Evolutionary conservation across 1,139 yeast genomes (phyloP), one percentile per base, ranked within the genome.

Genomic region (Diutina mesorugosa): DNA sequence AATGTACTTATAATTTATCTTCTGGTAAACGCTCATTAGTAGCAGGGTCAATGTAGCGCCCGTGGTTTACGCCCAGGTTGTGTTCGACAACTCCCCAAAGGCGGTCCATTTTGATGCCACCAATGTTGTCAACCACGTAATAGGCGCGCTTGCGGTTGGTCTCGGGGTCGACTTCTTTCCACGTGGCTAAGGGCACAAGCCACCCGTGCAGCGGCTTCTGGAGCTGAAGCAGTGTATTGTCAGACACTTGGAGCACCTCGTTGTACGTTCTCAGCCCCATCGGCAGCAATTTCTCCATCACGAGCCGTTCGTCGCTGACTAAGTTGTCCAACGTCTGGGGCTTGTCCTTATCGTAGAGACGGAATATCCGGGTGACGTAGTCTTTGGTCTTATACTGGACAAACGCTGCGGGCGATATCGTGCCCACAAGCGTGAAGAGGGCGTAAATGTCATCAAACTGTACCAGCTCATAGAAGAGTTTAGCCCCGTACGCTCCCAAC

Each of bases 31-130:
- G 47, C 30, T 26, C 48, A 6, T 45, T n/a, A 7, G 38, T 47
- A n/a, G 12, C 51, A 16, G 14, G 26, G 18, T 50, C 53, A 16
- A 50, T 50, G 32, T 50, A 55, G 14, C 95, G 73, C 5, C 95
- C 95, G 60, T 84, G 85, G 63, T 86, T 78, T 6, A 85, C 73
- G 0, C 85, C 87, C 55, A 83, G 74, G 60, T 84, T 82, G 56
- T 72, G 73, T 67, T 88, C 95, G 5, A 86, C 80, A 18, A 87
- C 79, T 1, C 93, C 90, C 93, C 96, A 85, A 4, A 88, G 67
- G 57, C 96, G 72, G 63, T 88, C 95, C 96, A 88, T 88, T 61
- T 82, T 82, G 65, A 86, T 72, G 1, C 95, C 95, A 2, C 95
- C 95, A 53, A 86, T 74, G 61, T 87, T 85, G 64, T 88, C 95